These are phyloP conservation scores for Verruconis gallopava DNA, from an alignment of 2,329 filamentous ascomycete species.

Conservation along the genomic window DNA sequence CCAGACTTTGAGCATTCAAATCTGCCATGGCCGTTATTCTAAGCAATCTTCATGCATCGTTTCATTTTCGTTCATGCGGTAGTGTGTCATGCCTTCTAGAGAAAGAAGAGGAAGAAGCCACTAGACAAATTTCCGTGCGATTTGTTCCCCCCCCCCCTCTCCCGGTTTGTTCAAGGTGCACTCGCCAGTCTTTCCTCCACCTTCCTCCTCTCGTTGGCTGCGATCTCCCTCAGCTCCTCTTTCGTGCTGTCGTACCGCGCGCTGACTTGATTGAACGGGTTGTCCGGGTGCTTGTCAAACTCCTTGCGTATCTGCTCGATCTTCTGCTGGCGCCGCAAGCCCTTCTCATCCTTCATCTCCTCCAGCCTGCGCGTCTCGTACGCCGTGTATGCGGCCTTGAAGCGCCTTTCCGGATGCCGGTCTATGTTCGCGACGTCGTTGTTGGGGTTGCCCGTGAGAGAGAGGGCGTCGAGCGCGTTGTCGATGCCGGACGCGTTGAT, in stretches of 20 bases:
- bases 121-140: no score
- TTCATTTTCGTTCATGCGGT: no score
- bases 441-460: conserved; percentile 46
- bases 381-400: conserved; percentile 70
- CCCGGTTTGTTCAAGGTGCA: no score
- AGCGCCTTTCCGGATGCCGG: conserved; percentile 74
- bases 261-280: conserved; percentile 81
- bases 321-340: conserved; percentile 70
- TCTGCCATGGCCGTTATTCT: no score
- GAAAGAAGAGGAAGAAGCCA: no score
- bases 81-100: no score
- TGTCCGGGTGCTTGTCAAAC: conserved; percentile 88
- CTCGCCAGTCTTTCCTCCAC: conserved; percentile 42
- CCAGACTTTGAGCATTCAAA: no score
- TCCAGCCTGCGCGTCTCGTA: conserved; percentile 70
- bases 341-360: conserved; percentile 78
- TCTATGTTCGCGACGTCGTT: conserved; percentile 78
- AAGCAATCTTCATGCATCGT: no score
- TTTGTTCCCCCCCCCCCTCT: no score
- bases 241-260: conserved; percentile 64
- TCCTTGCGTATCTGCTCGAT: conserved; percentile 77
- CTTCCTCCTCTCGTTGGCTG: conserved; percentile 54
- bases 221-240: conserved; percentile 60
- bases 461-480: conserved; percentile 80
- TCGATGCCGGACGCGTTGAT: conserved; percentile 84